A percentile compares a stretch with the other conserved stretches of the same genome.
Evolutionary conservation across 805 yeast genomes (phyloP).

Genomic region (Candida ortonii): DNA sequence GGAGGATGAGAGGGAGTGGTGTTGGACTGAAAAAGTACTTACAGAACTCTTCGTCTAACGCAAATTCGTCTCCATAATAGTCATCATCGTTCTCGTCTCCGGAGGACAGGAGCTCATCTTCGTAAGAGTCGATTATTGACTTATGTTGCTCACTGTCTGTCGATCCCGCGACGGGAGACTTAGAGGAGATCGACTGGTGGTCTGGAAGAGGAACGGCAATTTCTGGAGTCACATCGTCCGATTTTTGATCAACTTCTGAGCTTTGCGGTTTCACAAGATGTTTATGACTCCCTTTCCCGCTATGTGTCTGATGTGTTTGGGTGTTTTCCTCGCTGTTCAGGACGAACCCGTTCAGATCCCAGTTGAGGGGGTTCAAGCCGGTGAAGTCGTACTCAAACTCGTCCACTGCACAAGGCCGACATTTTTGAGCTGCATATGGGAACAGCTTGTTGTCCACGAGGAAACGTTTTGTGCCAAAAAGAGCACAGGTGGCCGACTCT

Average conservation of each 20-base stretch:
- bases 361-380: constrained; percentile 28
- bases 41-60: constrained; percentile 24
- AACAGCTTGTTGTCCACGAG: constrained; percentile 1
- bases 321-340: no score
- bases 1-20: neutral
- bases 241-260: no score
- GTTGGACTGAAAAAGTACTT: constrained; percentile 15
- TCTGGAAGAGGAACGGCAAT: no score
- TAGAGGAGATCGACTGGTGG: no score
- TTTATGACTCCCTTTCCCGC: no score
- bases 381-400: constrained; percentile 31
- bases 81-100: constrained; percentile 16
- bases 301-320: no score
- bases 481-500: neutral
- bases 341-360: constrained; percentile 27
- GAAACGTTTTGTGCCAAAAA: neutral
- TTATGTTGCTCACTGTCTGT: no score
- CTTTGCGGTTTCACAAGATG: no score
- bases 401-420: constrained; percentile 31
- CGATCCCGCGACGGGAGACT: no score
- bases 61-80: constrained; percentile 19
- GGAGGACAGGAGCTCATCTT: constrained; percentile 10
- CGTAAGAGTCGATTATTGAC: neutral
- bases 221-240: no score
- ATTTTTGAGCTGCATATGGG: constrained; percentile 1